Conservation (phyloP, 306 rosid genomes). For the Hippophae tibetana region DNA sequence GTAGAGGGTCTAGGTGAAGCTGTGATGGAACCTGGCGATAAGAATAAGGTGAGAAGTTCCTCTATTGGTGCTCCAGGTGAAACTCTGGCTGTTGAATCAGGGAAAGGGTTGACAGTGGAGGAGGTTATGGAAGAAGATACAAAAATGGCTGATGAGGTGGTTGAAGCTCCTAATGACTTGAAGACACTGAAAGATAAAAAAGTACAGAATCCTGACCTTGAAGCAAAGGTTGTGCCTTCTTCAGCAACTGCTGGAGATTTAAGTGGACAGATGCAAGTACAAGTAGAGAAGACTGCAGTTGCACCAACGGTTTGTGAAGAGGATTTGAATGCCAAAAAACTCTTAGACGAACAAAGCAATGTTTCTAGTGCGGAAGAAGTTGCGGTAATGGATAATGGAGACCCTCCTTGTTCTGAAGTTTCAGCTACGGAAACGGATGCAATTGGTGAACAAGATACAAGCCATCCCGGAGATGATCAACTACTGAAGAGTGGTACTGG, state of each 20-base stretch:
- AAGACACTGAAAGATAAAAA: constrained; percentile 15
- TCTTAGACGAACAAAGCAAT: constrained; percentile 24
- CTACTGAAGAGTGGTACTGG: no score
- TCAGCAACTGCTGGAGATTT: constrained; percentile 3
- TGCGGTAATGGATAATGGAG: constrained; percentile 11
- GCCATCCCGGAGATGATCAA: no score
- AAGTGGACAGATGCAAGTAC: constrained; percentile 6
- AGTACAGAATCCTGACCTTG: constrained; percentile 16
- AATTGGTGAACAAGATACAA: background rate
- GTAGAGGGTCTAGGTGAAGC: constrained; percentile 17
- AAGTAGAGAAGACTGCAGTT: constrained; percentile 12
- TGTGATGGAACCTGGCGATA: constrained; percentile 11
- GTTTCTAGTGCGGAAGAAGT: constrained; percentile 17
- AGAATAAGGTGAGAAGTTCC: constrained; percentile 24
- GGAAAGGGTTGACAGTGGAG: constrained; percentile 17
- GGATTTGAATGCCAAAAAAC: constrained; percentile 16
- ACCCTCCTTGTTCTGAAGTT: constrained; percentile 10
- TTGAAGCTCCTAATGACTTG: constrained; percentile 19
- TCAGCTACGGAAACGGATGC: constrained; percentile 11
- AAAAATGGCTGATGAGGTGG: constrained; percentile 17
- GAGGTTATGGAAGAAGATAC: constrained; percentile 22
- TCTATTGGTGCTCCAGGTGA: constrained; percentile 22
- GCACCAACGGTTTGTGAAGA: background rate
- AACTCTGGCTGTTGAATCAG: background rate
- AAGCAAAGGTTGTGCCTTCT: background rate